phyloP scores from a whole-genome alignment of 441 rosid genomes.

The Aquilaria agallochum region DNA sequence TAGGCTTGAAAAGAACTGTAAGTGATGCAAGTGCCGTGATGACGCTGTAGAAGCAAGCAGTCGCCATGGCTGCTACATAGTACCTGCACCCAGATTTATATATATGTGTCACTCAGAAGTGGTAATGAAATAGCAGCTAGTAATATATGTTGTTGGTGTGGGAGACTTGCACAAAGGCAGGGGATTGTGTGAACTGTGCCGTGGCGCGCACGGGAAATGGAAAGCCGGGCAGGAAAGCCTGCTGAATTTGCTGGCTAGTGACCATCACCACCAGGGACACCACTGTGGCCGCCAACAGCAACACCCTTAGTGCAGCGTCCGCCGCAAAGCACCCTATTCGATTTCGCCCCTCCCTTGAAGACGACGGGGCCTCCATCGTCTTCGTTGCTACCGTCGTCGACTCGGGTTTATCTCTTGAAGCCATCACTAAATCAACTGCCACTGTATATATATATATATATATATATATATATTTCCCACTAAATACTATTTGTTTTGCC shows the following conservation, averaged over 20 bases:
- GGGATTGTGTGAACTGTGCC: conserved; percentile 71
- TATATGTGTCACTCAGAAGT: too few relatives aligned
- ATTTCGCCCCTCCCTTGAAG: too few relatives aligned
- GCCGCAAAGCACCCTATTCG: conserved; percentile 12
- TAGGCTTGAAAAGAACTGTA: conserved; percentile 34
- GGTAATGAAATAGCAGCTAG: too few relatives aligned
- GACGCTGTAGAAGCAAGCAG: conserved; percentile 62
- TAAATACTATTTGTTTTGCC: too few relatives aligned
- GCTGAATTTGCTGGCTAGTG: conserved; percentile 51
- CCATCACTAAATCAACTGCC: too few relatives aligned
- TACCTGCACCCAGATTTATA: conserved; percentile 39
- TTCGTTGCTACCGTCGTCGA: too few relatives aligned
- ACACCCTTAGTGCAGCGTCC: conserved; percentile 46
- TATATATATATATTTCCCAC: too few relatives aligned
- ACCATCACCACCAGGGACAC: conserved; percentile 50
- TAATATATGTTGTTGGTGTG: background rate
- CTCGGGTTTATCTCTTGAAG: too few relatives aligned
- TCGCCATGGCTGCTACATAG: conserved; percentile 58
- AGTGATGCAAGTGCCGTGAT: conserved; percentile 50
- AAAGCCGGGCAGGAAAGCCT: conserved; percentile 12
- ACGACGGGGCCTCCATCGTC: too few relatives aligned
- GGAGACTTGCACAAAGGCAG: conserved; percentile 57
- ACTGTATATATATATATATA: too few relatives aligned
- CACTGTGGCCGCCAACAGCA: conserved; percentile 52
- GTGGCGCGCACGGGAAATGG: conserved; percentile 11